Evolutionary conservation across 768 basidiomycete species (phyloP).

Genomic region (Gyrodon lividus): DNA sequence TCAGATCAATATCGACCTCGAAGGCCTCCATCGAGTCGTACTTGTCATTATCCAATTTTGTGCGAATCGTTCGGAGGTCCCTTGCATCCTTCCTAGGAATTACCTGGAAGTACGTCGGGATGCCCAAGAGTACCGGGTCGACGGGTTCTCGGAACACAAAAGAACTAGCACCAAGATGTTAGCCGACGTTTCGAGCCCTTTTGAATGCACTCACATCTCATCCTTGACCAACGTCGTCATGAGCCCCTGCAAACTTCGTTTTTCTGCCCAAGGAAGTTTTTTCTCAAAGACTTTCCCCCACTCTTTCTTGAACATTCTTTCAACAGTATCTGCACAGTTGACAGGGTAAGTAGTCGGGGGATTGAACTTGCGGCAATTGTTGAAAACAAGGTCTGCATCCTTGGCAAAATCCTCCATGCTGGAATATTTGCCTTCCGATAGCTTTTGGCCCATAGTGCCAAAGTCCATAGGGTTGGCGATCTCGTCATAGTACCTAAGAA

Average conservation of each 20-base stretch:
- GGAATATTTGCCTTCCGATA: conserved; percentile 64
- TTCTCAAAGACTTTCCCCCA: conserved; percentile 77
- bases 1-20: conserved; percentile 82
- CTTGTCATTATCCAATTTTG: conserved; percentile 78
- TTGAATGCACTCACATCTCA: conserved; percentile 47
- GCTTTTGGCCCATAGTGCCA: conserved; percentile 70
- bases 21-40: conserved; percentile 78
- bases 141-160: conserved; percentile 83
- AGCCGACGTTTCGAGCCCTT: neutral
- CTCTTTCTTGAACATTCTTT: conserved; percentile 77
- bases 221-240: conserved; percentile 72
- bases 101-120: conserved; percentile 86
- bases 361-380: conserved; percentile 93
- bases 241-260: conserved; percentile 69
- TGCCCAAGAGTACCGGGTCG: conserved; percentile 79
- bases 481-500: conserved; percentile 81
- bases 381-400: conserved; percentile 81
- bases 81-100: conserved; percentile 85
- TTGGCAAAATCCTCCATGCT: conserved; percentile 80
- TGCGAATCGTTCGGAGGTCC: conserved; percentile 79
- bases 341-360: conserved; percentile 75
- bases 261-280: conserved; percentile 77
- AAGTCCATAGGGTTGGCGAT: conserved; percentile 95
- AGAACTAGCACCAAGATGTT: conserved; percentile 42
- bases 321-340: conserved; percentile 68